phyloP scores from a whole-genome alignment of 2,329 filamentous ascomycete species.

The Calonectria fujianensis region DNA sequence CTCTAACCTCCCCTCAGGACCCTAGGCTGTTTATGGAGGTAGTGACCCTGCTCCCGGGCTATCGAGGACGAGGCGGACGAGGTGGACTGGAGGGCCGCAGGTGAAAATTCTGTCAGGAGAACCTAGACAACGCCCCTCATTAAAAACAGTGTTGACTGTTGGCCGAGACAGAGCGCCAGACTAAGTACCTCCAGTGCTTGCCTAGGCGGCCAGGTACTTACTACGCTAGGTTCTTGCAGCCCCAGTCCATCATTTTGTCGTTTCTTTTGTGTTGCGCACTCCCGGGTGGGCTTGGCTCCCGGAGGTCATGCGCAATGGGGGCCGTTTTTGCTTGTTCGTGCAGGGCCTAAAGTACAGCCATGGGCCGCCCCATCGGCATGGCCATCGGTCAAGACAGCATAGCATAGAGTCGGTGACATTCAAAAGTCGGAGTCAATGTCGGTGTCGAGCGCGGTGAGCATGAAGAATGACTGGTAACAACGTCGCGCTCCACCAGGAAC shows the following conservation, averaged over 20 bases:
- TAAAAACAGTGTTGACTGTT: conserved; percentile 51
- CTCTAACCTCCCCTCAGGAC: conserved; percentile 31
- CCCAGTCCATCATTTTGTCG: conserved; percentile 49
- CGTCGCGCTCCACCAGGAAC: conserved; percentile 47
- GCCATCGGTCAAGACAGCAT: conserved; percentile 52
- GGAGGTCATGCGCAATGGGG: conserved; percentile 41
- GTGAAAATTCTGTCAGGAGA: conserved; percentile 60
- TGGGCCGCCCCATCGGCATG: conserved; percentile 47
- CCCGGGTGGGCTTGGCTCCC: conserved; percentile 35
- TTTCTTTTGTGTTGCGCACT: conserved; percentile 35
- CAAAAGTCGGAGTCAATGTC: conserved; percentile 52
- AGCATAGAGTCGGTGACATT: conserved; percentile 52
- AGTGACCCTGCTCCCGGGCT: conserved; percentile 46
- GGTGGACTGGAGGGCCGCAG: conserved; percentile 44
- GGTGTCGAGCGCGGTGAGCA: conserved; percentile 53
- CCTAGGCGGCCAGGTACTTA: conserved; percentile 43
- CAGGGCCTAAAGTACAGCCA: conserved; percentile 48
- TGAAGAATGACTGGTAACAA: conserved; percentile 39
- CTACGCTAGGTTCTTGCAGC: conserved; percentile 44
- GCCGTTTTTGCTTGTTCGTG: conserved; percentile 46
- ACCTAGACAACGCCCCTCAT: conserved; percentile 49
- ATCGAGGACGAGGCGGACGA: conserved; percentile 43
- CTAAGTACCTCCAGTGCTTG: conserved; percentile 44
- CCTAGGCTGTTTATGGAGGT: conserved; percentile 51
- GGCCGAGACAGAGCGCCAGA: conserved; percentile 49